Base-by-base conservation (phyloP, 768 basidiomycete species). In the Butyriboletus loyo region DNA sequence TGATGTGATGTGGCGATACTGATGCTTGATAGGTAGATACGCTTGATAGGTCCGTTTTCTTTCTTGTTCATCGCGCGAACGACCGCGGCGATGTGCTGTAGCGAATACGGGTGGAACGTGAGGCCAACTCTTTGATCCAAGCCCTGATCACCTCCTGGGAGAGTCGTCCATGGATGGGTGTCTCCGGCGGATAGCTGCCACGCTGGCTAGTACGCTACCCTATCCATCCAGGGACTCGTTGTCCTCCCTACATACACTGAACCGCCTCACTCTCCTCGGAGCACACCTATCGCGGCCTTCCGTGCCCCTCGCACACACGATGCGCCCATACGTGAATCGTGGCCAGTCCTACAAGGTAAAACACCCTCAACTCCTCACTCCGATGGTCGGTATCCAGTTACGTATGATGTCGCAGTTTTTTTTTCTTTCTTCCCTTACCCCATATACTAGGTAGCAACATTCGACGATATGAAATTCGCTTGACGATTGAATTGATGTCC, bases 1-100 rank as follows among this genome's bases (percentile, higher is more conserved):
- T 28, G 46, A 31, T n/a, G 39, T 39, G 41, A 40, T 53, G 51
- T n/a, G 15, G 35, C 45, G 52, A 38, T 43, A 40, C 15, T 35
- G 52, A 32, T 45, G 35, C 13, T 32, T 21, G 38, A 28, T 22
- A 21, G 39, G 27, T 17, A 15, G 39, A 45, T 45, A 44, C 19
- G 45, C 32, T 5, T n/a, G 52, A 53, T 40, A 35, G 31, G 31
- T 17, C 31, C n/a, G n/a, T n/a, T n/a, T n/a, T 4, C 32, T n/a
- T 27, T 14, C 24, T n/a, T n/a, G 14, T 37, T 11, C 9, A 15
- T 27, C 7, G 27, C 14, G 43, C 25, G 3, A 21, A 7, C 9
- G 13, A 28, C 8, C 19, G 14, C 13, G 17, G n/a, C n/a, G n/a
- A n/a, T n/a, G n/a, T n/a, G n/a, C n/a, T n/a, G n/a, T n/a, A n/a